A percentile compares a stretch with the other conserved stretches of the same genome.
Evolutionary conservation across 371 early-diverging fungal species (phyloP).

Genomic region (Zychaea mexicana): DNA sequence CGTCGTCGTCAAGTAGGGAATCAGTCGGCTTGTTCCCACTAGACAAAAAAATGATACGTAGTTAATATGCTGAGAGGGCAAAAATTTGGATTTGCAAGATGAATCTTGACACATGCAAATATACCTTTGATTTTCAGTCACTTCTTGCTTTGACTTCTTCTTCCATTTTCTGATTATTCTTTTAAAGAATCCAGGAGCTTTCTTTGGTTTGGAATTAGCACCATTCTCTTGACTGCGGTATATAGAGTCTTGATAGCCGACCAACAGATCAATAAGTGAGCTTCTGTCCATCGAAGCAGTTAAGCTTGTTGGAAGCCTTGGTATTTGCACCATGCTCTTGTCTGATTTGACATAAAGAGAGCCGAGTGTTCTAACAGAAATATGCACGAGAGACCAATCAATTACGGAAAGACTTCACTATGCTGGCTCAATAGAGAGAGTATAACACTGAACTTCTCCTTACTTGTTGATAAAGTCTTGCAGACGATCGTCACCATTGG

Average conservation of each 20-base stretch:
- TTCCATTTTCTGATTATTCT: background rate
- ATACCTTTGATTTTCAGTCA: slow-evolving; percentile 1
- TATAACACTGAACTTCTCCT: background rate
- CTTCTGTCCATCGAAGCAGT: slow-evolving; percentile 45
- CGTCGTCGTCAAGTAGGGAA: background rate
- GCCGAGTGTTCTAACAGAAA: slow-evolving; percentile 22
- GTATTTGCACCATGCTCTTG: slow-evolving; percentile 43
- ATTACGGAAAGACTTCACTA: background rate
- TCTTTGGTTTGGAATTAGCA: background rate
- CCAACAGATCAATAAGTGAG: slow-evolving; percentile 25
- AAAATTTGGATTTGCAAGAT: no score
- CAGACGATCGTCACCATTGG: slow-evolving; percentile 30
- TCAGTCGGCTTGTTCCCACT: background rate
- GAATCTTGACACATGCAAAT: no score
- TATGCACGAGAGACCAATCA: no score
- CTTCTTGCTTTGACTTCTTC: slow-evolving; percentile 2
- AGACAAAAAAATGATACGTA: background rate
- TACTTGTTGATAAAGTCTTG: slow-evolving; percentile 35
- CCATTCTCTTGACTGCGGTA: background rate
- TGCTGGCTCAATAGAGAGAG: no score
- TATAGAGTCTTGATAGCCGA: slow-evolving; percentile 6
- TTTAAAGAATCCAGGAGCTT: background rate
- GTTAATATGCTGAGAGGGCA: no score
- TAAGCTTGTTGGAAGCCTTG: slow-evolving; percentile 44
- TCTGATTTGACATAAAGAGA: slow-evolving; percentile 29